phyloP scores from a whole-genome alignment of 768 basidiomycete genomes.

The Leccinum barrowsii region DNA sequence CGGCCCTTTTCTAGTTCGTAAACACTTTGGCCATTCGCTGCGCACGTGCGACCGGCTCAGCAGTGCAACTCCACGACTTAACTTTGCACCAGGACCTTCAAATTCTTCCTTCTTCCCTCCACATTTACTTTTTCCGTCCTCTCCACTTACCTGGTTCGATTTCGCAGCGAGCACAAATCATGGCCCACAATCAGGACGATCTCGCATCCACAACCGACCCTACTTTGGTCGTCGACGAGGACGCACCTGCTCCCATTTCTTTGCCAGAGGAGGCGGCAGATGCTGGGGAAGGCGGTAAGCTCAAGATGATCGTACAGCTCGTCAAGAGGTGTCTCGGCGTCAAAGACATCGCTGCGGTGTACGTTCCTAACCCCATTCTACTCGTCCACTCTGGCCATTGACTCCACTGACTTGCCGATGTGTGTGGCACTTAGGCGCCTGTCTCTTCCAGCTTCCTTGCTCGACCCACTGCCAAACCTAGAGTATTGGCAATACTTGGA shows the following conservation, averaged over 20 bases:
- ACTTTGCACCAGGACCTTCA: not conserved
- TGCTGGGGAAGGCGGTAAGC: constrained; percentile 81
- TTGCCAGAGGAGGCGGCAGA: constrained; percentile 72
- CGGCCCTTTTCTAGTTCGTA: constrained; percentile 5
- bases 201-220: constrained; percentile 7
- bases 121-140: not conserved
- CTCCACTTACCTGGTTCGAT: not conserved
- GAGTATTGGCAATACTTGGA: constrained; percentile 97
- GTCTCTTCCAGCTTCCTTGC: constrained; percentile 86
- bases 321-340: constrained; percentile 91
- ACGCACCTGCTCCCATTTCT: constrained; percentile 56
- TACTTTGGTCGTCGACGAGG: constrained; percentile 38
- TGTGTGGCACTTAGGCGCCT: constrained; percentile 60
- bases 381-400: constrained; percentile 10
- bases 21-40: constrained; percentile 2
- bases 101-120: not conserved
- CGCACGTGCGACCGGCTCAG: constrained; percentile 22
- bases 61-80: constrained; percentile 10
- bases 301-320: constrained; percentile 90
- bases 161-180: constrained; percentile 1
- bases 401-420: constrained; percentile 3
- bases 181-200: constrained; percentile 19
- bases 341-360: constrained; percentile 95
- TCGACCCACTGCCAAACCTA: constrained; percentile 93
- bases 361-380: constrained; percentile 27